phyloP scores from a whole-genome alignment of 2,329 filamentous ascomycete genomes.

The Colletotrichum spinosum region DNA sequence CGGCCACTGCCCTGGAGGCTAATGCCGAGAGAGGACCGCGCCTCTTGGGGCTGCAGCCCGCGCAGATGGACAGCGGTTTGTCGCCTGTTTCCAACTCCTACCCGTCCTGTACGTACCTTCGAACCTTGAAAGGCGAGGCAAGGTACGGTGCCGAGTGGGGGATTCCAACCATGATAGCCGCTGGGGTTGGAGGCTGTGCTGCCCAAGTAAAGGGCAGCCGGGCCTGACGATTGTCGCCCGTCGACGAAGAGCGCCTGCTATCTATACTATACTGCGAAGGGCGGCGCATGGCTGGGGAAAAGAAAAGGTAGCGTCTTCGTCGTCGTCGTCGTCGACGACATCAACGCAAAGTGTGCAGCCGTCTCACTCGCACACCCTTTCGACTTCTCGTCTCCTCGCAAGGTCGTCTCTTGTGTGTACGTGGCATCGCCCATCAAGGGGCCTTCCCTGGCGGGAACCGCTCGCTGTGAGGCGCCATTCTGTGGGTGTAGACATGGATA shows the following conservation, averaged over 20 bases:
- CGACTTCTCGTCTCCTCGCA: conserved; percentile 12
- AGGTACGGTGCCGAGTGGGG: conserved; percentile 35
- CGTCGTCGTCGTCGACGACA: no score
- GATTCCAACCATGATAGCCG: conserved; percentile 30
- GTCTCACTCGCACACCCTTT: no score
- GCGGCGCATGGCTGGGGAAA: no score
- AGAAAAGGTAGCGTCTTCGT: no score
- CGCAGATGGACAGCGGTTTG: conserved; percentile 33
- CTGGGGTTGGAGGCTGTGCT: conserved; percentile 7
- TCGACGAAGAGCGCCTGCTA: neutral
- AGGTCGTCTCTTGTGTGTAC: conserved; percentile 36
- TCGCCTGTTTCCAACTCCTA: conserved; percentile 37
- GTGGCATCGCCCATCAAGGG: conserved; percentile 37
- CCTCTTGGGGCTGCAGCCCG: conserved; percentile 37
- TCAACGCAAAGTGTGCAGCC: no score
- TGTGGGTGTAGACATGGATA: conserved; percentile 37
- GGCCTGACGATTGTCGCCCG: neutral
- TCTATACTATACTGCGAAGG: no score
- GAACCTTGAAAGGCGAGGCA: conserved; percentile 31
- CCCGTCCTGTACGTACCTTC: conserved; percentile 33
- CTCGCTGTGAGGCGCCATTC: conserved; percentile 33
- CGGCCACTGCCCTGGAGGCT: conserved; percentile 33
- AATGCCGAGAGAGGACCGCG: conserved; percentile 38
- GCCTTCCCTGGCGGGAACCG: conserved; percentile 36
- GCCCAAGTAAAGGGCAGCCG: conserved; percentile 8